Evolutionary conservation across 257 asterid genomes (phyloP), one percentile per base, ranked within the genome.

Genomic region (Solanum chiquidenum): DNA sequence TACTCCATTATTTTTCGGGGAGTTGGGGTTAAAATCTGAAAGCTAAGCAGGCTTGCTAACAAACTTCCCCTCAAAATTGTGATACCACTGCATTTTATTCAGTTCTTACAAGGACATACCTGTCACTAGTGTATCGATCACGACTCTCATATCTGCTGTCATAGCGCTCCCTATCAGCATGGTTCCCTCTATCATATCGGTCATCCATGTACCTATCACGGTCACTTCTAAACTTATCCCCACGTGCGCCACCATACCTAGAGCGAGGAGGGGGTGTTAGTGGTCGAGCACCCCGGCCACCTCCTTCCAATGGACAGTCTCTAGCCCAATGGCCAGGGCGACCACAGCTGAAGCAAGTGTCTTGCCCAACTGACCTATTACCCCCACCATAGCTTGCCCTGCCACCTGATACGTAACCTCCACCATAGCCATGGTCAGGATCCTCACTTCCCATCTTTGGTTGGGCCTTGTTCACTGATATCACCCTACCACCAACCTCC

Each of bases 251-350:
- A 75, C 94, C 95, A 89, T 93, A 95, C 95, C 95, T 94, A 71
- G 98, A 88, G 3, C 97, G 99, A 23, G 94, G 93, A 38, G 95
- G 95, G 79, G 98, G 95, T 16, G 98, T 90, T 88, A 94, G 87
- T 7, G 96, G 94, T 23, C 97, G 98, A 79, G 89, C 89, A 74
- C 95, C 98, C 55, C 97, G 91, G 25, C 96, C 94, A 80, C 98
- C 98, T 77, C 94, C 96, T 20, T 91, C 93, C n/a, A 96, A 93
- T 13, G 99, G 98, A 71, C 99, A 97, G 86, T 97, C 99, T 55
- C 99, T 93, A 33, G 99, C 99, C 99, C 99, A 97, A 44, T 97
- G 99, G 12, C 99, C 99, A 2, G 99, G 94, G 3, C 99, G 96
- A 37, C 99, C 99, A 68, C 99, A 97, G 92, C 93, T 97, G 93